Evolutionary conservation across 257 asterid genomes (phyloP).

Genomic region (Salvia miltiorrhiza): DNA sequence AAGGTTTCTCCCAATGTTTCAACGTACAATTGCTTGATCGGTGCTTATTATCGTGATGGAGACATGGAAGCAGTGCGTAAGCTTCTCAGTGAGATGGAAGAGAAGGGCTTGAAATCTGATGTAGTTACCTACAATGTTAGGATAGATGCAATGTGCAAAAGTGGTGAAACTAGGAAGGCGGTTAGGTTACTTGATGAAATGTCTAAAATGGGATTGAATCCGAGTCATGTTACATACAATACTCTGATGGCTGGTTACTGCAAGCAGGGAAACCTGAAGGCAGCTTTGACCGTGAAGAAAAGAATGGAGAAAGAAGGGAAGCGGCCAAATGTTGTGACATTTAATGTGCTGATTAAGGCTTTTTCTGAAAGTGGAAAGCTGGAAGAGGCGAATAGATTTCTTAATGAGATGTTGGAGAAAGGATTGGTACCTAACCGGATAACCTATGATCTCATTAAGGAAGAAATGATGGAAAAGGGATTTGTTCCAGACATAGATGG

Average conservation of each 20-base stretch:
- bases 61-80: constrained; percentile 40
- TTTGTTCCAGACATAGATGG: constrained; percentile 82
- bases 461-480: constrained; percentile 85
- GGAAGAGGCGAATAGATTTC: constrained; percentile 63
- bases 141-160: constrained; percentile 64
- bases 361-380: constrained; percentile 54
- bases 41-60: constrained; percentile 59
- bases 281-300: constrained; percentile 57
- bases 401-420: constrained; percentile 92
- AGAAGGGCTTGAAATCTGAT: constrained; percentile 59
- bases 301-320: constrained; percentile 88
- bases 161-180: constrained; percentile 58
- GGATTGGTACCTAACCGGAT: constrained; percentile 72
- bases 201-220: constrained; percentile 48
- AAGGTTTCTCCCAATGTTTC: constrained; percentile 58
- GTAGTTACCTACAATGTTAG: constrained; percentile 65
- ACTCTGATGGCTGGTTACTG: constrained; percentile 66
- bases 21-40: constrained; percentile 74
- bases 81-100: constrained; percentile 63
- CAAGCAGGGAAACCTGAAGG: constrained; percentile 54
- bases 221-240: constrained; percentile 73
- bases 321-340: constrained; percentile 68
- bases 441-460: constrained; percentile 71
- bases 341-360: constrained; percentile 73
- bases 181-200: constrained; percentile 72